phyloP scores from a whole-genome alignment of 306 rosid species.

The Begonia masoniana region DNA sequence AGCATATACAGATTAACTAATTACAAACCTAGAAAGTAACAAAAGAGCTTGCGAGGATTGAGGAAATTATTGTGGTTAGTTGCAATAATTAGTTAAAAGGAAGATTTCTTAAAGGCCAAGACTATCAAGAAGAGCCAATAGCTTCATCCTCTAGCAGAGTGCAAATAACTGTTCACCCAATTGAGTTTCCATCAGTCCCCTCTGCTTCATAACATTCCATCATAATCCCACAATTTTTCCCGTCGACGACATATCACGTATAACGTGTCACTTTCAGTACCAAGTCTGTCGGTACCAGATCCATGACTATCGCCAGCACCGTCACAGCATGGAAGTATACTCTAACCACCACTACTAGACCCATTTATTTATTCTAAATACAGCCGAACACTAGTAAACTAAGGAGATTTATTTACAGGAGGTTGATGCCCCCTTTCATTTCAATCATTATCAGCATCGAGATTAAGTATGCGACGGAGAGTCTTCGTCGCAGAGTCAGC shows the following conservation, averaged over 20 bases:
- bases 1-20: constrained; percentile 6
- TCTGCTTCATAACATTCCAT: neutral
- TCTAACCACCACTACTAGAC: constrained; percentile 2
- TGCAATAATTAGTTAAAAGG: too few species aligned
- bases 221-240: too few species aligned
- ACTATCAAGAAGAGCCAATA: too few species aligned
- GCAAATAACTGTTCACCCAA: neutral
- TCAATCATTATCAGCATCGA: constrained; percentile 12
- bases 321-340: constrained; percentile 6
- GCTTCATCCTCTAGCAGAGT: neutral
- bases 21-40: constrained; percentile 3
- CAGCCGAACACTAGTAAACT: constrained; percentile 6
- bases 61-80: neutral
- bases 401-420: constrained; percentile 10
- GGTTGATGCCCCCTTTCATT: constrained; percentile 4
- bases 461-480: constrained; percentile 16
- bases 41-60: neutral
- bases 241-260: neutral
- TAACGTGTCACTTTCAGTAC: constrained; percentile 3
- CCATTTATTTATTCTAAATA: constrained; percentile 11
- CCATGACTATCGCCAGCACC: neutral
- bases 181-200: neutral
- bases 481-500: constrained; percentile 17
- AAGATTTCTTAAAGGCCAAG: too few species aligned
- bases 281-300: neutral